Conservation (phyloP, 2,329 filamentous ascomycete genomes). For the Arachnomyces sp. region DNA sequence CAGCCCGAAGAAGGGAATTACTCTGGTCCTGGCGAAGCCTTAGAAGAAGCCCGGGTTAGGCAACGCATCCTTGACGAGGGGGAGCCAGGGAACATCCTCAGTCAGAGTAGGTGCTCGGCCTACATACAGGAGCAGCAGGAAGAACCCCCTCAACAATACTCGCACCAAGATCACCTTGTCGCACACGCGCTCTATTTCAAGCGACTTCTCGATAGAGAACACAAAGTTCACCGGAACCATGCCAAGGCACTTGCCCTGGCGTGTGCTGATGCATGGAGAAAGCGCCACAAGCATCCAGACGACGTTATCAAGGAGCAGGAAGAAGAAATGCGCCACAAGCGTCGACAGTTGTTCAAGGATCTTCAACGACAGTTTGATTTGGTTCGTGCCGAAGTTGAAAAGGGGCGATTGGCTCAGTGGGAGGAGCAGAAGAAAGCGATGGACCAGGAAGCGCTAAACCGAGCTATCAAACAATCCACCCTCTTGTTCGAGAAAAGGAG, state of each 20-base stretch:
- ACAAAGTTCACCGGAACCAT: slow-evolving; percentile 62
- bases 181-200: slow-evolving; percentile 74
- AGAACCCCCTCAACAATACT: slow-evolving; percentile 70
- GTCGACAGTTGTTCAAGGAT: slow-evolving; percentile 62
- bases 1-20: slow-evolving; percentile 36
- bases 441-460: slow-evolving; percentile 46
- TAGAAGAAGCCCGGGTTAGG: slow-evolving; percentile 61
- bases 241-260: slow-evolving; percentile 67
- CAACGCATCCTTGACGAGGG: slow-evolving; percentile 63
- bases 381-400: slow-evolving; percentile 50
- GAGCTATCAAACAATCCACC: slow-evolving; percentile 45
- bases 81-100: slow-evolving; percentile 66
- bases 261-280: slow-evolving; percentile 36
- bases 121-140: slow-evolving; percentile 66
- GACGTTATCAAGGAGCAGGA: slow-evolving; percentile 73
- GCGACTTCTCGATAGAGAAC: slow-evolving; percentile 69
- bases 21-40: slow-evolving; percentile 52
- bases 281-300: slow-evolving; percentile 46
- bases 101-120: slow-evolving; percentile 58
- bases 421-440: slow-evolving; percentile 47
- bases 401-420: slow-evolving; percentile 47
- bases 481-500: slow-evolving; percentile 40
- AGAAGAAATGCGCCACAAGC: slow-evolving; percentile 57
- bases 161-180: slow-evolving; percentile 77
- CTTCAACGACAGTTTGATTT: slow-evolving; percentile 54